Base-by-base conservation (phyloP, 352 stramenopile species). In the Peronospora farinosa region DNA sequence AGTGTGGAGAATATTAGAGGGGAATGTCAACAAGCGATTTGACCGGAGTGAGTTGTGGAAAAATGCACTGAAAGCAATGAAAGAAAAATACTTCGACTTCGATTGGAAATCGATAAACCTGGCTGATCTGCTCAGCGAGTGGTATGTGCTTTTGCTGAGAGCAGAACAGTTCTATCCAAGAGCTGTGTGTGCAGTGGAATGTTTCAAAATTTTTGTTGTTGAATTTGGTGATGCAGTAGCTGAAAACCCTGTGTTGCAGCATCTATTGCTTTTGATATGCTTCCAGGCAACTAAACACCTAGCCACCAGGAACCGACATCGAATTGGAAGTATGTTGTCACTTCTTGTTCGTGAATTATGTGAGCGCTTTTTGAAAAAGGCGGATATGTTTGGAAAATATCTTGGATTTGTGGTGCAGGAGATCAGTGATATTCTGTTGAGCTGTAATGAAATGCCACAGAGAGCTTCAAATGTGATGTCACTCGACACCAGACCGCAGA, bases 301-400 rank as follows among this genome's bases (percentile, higher is more conserved):
- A n/a, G 58, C 60, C 3, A 46, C 46, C 37, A 68, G 51, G 27
- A 67, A 58, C 42, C 49, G 63, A 13, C 65, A 52, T 31, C 38
- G 60, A 25, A 64, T 80, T 7, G 60, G 55, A 17, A 60, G 43
- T 12, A 56, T 56, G 6, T 52, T 91, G 15, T 71, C 75, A 15
- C 67, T 69, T 19, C 64, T 86, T n/a, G 60, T 91, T 31, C 75
- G 77, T 12, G 64, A 83, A 17, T 51, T 61, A 10, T 90, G 80
- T 47, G 77, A 89, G 9, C 52, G 64, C 25, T 89, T 84, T 28
- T 77, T 90, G 60, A 72, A 72, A 27, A 73, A 47, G 0, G 53
- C 74, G 0, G 78, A 91, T 9, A 55, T 64, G 21, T 92, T 92
- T 61, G 84, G 84, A n/a, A 84, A 75, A 43, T 90, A 91, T 41